These are phyloP conservation scores for Corymbia maculata DNA, from an alignment of 345 rosid species.

Conservation along the genomic window DNA sequence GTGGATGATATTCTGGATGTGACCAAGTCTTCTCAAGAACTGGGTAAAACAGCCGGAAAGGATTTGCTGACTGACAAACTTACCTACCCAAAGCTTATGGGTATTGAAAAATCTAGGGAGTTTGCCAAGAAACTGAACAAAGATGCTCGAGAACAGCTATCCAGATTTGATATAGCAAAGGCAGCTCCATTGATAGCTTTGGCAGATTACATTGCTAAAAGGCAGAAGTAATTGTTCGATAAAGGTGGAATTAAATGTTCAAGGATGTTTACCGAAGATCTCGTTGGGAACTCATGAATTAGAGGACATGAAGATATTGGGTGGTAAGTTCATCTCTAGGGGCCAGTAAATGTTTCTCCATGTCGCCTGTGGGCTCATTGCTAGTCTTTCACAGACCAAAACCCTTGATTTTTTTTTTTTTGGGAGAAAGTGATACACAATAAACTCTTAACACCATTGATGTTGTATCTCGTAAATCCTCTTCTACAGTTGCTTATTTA, in stretches of 20 bases:
- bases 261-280: not conserved
- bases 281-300: not conserved
- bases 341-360: not conserved
- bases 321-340: not conserved
- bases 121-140: constrained; percentile 14
- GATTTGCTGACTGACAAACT: constrained; percentile 30
- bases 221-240: constrained; percentile 16
- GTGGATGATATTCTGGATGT: constrained; percentile 41
- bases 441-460: not conserved
- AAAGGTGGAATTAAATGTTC: not conserved
- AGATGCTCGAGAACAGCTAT: constrained; percentile 21
- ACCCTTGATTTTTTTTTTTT: not conserved
- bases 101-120: constrained; percentile 21
- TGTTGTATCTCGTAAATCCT: not conserved
- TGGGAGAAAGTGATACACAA: not conserved
- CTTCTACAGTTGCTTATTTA: not conserved
- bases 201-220: constrained; percentile 29
- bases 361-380: not conserved
- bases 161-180: constrained; percentile 16
- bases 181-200: constrained; percentile 32
- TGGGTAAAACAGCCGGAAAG: constrained; percentile 43
- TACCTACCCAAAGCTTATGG: constrained; percentile 30
- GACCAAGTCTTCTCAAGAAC: constrained; percentile 28
- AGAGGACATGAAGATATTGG: not conserved
- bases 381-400: not conserved